Evolutionary conservation across 2,329 filamentous ascomycete genomes (phyloP), one percentile per base, ranked within the genome.

Genomic region (Neopestalotiopsis clavispora): DNA sequence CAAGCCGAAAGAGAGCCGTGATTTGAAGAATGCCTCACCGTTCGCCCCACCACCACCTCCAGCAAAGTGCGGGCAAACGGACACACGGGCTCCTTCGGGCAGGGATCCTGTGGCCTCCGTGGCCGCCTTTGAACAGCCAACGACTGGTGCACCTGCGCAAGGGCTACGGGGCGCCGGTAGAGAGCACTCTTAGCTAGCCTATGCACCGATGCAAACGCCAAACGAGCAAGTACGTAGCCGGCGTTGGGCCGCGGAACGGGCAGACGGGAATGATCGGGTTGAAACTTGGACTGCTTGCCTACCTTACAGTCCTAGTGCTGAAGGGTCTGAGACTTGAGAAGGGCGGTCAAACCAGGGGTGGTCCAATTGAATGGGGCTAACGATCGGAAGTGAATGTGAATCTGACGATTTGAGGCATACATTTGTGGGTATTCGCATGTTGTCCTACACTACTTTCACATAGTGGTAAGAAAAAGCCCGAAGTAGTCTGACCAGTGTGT

Each of bases 31-130:
- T 20, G n/a, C 45, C n/a, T 38, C 45, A 52, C 45, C 45, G 45
- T 52, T 52, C 45, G 45, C 45, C 45, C 45, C 45, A 52, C 45
- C 45, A 52, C 45, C 45, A 52, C n/a, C n/a, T 52, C 45, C 45
- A 52, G 45, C 45, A 17, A 20, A 52, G 14, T n/a, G 45, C 45
- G 45, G 45, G 45, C 45, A 52, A 52, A 20, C 45, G 45, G 45
- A 7, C 45, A n/a, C 45, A 52, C 45, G 45, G 45, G 45, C 17
- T 52, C 45, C n/a, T 20, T n/a, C 20, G 17, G 45, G 45, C 45
- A 52, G 45, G 45, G 45, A 20, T 52, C 45, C 45, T 52, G 9
- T n/a, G 45, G 45, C 45, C 45, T 52, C 45, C 45, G 45, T 20
- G 14, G 45, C 45, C 45, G 45, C 45, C 45, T 9, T 17, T 52